Percentiles rank a stretch among this genome's conserved stretches.
Conservation (phyloP, 495 filamentous ascomycete genomes). For the Podospora sp. region DNA sequence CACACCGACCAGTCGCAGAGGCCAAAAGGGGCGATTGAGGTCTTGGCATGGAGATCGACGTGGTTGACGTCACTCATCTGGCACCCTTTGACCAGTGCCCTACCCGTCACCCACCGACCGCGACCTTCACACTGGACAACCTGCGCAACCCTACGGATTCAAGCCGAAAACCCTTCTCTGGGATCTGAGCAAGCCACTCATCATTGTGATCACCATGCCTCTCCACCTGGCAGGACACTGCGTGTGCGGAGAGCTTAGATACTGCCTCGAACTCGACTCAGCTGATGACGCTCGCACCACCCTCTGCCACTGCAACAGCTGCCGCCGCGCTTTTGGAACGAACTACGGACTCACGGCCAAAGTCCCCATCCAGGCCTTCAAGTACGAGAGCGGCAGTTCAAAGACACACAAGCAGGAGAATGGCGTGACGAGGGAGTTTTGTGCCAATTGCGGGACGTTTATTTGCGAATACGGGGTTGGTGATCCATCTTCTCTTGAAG, state of each 20-base stretch:
- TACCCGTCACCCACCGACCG: too few relatives aligned
- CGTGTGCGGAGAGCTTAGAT: conserved; percentile 27
- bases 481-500: background rate
- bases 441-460: conserved; percentile 61
- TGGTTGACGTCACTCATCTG: too few relatives aligned
- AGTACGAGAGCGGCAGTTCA: conserved; percentile 26
- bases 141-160: too few relatives aligned
- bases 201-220: conserved; percentile 11
- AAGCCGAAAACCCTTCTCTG: too few relatives aligned
- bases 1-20: too few relatives aligned
- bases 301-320: conserved; percentile 67
- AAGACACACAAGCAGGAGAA: conserved; percentile 34
- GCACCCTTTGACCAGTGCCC: too few relatives aligned
- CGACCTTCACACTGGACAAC: too few relatives aligned
- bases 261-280: conserved; percentile 26
- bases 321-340: conserved; percentile 64
- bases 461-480: conserved; percentile 66
- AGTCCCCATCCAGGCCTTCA: conserved; percentile 36
- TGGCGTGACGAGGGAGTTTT: conserved; percentile 59
- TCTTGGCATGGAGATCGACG: too few relatives aligned
- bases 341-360: conserved; percentile 68
- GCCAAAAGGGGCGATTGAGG: too few relatives aligned
- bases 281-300: conserved; percentile 57
- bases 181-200: too few relatives aligned
- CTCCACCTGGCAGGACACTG: conserved; percentile 29